phyloP scores from a whole-genome alignment of 345 rosid genomes.

The Pugionium dolabratum region DNA sequence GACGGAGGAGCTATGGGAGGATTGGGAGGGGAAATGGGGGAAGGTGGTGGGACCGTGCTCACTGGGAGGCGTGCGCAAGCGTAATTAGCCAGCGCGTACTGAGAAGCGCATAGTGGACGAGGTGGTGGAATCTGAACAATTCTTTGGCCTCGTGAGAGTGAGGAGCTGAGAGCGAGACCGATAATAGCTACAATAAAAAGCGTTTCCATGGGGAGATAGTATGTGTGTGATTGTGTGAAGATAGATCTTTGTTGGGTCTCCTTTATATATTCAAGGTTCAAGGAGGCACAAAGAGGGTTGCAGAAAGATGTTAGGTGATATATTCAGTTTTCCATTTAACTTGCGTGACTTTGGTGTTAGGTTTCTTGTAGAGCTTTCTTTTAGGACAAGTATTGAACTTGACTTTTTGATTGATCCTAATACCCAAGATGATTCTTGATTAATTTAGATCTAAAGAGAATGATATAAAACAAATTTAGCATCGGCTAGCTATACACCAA shows the following conservation, averaged over 20 bases:
- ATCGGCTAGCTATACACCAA: too few relatives aligned
- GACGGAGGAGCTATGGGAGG: conserved; percentile 23
- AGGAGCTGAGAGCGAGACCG: conserved; percentile 8
- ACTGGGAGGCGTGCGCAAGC: conserved; percentile 58
- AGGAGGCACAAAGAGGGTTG: conserved; percentile 32
- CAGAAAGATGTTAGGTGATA: conserved; percentile 33
- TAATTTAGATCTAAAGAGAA: too few relatives aligned
- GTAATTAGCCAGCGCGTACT: conserved; percentile 61
- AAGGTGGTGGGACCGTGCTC: conserved; percentile 33
- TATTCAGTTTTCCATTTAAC: conserved; percentile 11
- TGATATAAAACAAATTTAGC: too few relatives aligned
- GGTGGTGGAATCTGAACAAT: conserved; percentile 39
- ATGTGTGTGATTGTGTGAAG: conserved; percentile 4
- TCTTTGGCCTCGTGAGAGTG: conserved; percentile 33
- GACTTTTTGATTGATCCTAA: too few relatives aligned
- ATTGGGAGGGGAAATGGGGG: conserved; percentile 24
- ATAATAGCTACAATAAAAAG: conserved; percentile 27
- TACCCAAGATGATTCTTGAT: too few relatives aligned
- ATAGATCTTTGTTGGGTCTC: conserved; percentile 24
- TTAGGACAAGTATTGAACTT: conserved; percentile 29
- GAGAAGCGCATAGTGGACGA: conserved; percentile 68
- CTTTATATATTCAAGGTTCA: conserved; percentile 23
- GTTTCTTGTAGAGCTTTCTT: conserved; percentile 36
- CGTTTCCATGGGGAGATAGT: conserved; percentile 18
- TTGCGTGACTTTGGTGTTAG: conserved; percentile 36